These are phyloP conservation scores for Arabidopsis arenosa DNA, from an alignment of 345 rosid species.

Conservation along the genomic window DNA sequence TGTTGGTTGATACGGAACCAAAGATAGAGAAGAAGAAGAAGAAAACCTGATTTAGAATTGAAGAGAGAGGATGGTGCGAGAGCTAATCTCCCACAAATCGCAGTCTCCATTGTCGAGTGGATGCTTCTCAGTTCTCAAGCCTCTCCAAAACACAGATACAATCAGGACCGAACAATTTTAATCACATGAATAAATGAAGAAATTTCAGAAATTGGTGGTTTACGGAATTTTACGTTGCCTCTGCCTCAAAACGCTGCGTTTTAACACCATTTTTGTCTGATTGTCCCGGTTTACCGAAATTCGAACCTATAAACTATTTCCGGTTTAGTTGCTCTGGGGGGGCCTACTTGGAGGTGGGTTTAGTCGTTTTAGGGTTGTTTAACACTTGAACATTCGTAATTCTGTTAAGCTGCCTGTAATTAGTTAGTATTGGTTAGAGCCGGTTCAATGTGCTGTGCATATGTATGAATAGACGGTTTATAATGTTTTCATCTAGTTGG, in stretches of 20 bases:
- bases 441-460: no score
- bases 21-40: conserved; percentile 11
- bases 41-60: conserved; percentile 63
- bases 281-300: not conserved
- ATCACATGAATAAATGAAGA: not conserved
- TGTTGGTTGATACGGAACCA: not conserved
- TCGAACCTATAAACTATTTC: not conserved
- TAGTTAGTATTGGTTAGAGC: no score
- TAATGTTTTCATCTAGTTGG: not conserved
- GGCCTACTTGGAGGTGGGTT: not conserved
- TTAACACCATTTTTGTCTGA: not conserved
- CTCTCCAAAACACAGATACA: conserved; percentile 10
- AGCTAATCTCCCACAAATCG: conserved; percentile 74
- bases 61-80: conserved; percentile 72
- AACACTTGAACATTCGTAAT: not conserved
- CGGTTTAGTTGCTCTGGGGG: not conserved
- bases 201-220: conserved; percentile 32
- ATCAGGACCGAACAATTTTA: conserved; percentile 45
- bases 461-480: not conserved
- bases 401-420: not conserved
- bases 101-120: conserved; percentile 62
- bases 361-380: not conserved
- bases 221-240: conserved; percentile 28
- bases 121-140: conserved; percentile 27
- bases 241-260: conserved; percentile 37